Evolutionary conservation across 345 rosid species (phyloP).

Genomic region (Salix viminalis): DNA sequence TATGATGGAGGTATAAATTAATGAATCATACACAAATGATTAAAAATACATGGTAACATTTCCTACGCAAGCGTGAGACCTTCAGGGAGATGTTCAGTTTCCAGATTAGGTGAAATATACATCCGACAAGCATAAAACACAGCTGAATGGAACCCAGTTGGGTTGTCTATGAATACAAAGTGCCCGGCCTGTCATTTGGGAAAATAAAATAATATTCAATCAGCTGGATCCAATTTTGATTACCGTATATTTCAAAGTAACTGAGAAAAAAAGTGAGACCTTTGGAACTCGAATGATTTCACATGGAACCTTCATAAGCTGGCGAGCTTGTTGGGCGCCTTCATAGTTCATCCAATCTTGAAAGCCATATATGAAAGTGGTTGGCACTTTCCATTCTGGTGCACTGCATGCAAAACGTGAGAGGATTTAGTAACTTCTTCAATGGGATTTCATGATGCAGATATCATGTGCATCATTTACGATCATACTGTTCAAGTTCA

Average conservation of each 20-base stretch:
- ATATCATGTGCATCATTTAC: not conserved
- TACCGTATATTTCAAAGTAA: not conserved
- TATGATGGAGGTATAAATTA: not conserved
- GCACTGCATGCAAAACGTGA: constrained; percentile 48
- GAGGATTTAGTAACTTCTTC: not conserved
- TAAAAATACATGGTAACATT: not conserved
- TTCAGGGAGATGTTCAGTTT: constrained; percentile 50
- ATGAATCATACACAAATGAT: not conserved
- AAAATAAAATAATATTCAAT: not conserved
- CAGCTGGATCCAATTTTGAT: not conserved
- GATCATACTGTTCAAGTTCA: not conserved
- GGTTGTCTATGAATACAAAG: constrained; percentile 85
- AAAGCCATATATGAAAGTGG: constrained; percentile 80
- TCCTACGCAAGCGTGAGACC: constrained; percentile 57
- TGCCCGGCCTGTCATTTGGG: constrained; percentile 63
- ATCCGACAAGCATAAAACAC: constrained; percentile 67
- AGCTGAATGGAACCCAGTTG: constrained; percentile 66
- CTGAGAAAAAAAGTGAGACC: constrained; percentile 38
- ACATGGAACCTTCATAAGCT: constrained; percentile 82
- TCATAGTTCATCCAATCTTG: constrained; percentile 92
- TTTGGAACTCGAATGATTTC: constrained; percentile 92
- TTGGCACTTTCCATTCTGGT: constrained; percentile 97
- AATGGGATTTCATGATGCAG: not conserved
- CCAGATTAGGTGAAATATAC: constrained; percentile 50
- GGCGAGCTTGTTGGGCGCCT: constrained; percentile 83